Percentiles rank a stretch among this genome's conserved stretches.
These are phyloP conservation scores for Ashbya aceris DNA, from an alignment of 1,139 yeast genomes.

Conservation along the genomic window DNA sequence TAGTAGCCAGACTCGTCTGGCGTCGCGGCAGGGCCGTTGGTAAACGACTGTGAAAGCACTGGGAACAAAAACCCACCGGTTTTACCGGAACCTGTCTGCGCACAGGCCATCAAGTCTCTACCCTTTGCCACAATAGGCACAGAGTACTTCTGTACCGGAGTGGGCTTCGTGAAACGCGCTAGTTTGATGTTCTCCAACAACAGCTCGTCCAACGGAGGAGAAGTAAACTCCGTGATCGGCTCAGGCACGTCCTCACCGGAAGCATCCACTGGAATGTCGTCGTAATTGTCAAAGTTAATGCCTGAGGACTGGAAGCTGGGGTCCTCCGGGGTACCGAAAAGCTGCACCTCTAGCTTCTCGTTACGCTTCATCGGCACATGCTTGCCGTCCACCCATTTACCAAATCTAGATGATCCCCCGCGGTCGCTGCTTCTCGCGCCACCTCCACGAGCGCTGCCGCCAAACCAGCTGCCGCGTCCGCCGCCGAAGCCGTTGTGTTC, in stretches of 20 bases:
- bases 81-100: slow-evolving; percentile 99
- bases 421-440: slow-evolving; percentile 35
- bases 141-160: slow-evolving; percentile 98
- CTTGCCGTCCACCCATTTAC: slow-evolving; percentile 78
- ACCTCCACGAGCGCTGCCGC: slow-evolving; percentile 29
- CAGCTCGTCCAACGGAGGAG: slow-evolving; percentile 86
- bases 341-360: slow-evolving; percentile 62
- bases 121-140: slow-evolving; percentile 93
- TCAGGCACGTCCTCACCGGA: slow-evolving; percentile 94
- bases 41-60: slow-evolving; percentile 82
- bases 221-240: slow-evolving; percentile 75
- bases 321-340: slow-evolving; percentile 85
- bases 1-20: slow-evolving; percentile 43
- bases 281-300: slow-evolving; percentile 96
- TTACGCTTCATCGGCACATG: slow-evolving; percentile 78
- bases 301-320: slow-evolving; percentile 83
- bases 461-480: slow-evolving; percentile 18
- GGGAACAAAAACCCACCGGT: slow-evolving; percentile 99
- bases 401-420: slow-evolving; percentile 36
- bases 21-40: slow-evolving; percentile 71
- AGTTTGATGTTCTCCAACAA: slow-evolving; percentile 78
- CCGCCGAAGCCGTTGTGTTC: slow-evolving; percentile 18
- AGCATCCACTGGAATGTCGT: slow-evolving; percentile 97
- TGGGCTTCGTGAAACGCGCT: slow-evolving; percentile 90
- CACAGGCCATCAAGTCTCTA: slow-evolving; percentile 99